Evolutionary conservation across 371 early-diverging fungal species (phyloP), one percentile per base, ranked within the genome.

Genomic region (Actinomortierella ambigua): DNA sequence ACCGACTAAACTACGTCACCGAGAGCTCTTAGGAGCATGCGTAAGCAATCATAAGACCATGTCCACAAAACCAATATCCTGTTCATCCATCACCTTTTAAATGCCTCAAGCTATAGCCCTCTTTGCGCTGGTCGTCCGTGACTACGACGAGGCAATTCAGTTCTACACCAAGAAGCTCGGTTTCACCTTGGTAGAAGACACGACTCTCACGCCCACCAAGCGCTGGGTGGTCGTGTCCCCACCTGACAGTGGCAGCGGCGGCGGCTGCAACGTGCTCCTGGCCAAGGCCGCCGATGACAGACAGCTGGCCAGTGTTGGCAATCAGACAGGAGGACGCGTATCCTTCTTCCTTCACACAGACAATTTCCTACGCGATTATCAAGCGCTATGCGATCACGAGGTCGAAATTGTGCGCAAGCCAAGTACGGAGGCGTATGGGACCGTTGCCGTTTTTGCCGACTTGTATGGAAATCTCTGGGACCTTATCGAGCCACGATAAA

Each of bases 261-360:
- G 50, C 9, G 59, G 51, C 15, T 59, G 59, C 49, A 59, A 51
- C 41, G 27, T 59, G 22, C 51, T 59, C 17, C 28, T 59, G 15
- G 59, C 59, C 1, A 59, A 52, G 24, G 59, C 59, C 29, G 59
- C 51, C 14, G 42, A 20, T 13, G 52, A 42, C 20, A 42, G 51
- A 51, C 59, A 59, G 24, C 41, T 51, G 13, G 34, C 51, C 29
- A 4, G 41, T 43, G 41, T 59, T 18, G 59, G 59, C 5, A 59
- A 59, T 51, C 59, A 59, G 51, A 59, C 59, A 27, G 59, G 59
- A 17, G 59, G 59, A 41, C 59, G 51, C 20, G 59, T 59, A 9
- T 59, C 51, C 42, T 42, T 59, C 59, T 59, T 59, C 43, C 59
- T 59, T 28, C 43, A 59, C 22, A 59, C 59, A n/a, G 59, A 59